Evolutionary conservation across 2,329 filamentous ascomycete genomes (phyloP).

Genomic region (Endocalyx cinctus): DNA sequence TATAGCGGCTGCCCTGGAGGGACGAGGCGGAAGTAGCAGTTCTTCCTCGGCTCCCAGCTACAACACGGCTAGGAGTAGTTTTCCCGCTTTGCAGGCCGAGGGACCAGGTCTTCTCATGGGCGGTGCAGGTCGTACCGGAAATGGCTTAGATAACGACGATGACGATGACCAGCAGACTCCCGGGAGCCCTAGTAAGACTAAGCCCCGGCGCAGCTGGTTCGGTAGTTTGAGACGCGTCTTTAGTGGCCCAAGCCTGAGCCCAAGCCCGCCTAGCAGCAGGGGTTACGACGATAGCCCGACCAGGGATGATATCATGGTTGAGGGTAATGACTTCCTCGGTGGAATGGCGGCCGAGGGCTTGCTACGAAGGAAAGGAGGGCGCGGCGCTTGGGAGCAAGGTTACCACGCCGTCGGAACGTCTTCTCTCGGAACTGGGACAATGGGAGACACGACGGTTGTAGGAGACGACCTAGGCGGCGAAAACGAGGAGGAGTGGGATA

Average conservation of each 20-base stretch:
- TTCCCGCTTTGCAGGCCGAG: slow-evolving; percentile 48
- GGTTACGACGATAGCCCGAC: slow-evolving; percentile 22
- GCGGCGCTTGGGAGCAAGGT: slow-evolving; percentile 46
- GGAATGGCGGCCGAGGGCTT: slow-evolving; percentile 40
- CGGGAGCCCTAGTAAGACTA: slow-evolving; percentile 54
- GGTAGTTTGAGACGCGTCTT: slow-evolving; percentile 65
- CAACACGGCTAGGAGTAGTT: slow-evolving; percentile 50
- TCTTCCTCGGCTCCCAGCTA: slow-evolving; percentile 37
- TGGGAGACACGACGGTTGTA: slow-evolving; percentile 15
- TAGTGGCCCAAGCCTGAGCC: slow-evolving; percentile 35
- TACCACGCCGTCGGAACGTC: slow-evolving; percentile 5
- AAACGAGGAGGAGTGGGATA: slow-evolving; percentile 67
- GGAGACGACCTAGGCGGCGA: slow-evolving; percentile 36
- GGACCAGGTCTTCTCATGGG: slow-evolving; percentile 44
- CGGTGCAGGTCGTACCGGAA: slow-evolving; percentile 6
- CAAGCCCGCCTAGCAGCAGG: slow-evolving; percentile 18
- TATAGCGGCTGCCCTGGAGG: slow-evolving; percentile 20
- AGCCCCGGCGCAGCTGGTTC: slow-evolving; percentile 58
- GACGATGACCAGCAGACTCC: slow-evolving; percentile 29
- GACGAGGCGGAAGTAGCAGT: slow-evolving; percentile 30
- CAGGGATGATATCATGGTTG: slow-evolving; percentile 28
- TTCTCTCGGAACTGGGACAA: slow-evolving; percentile 22
- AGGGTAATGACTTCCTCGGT: slow-evolving; percentile 38
- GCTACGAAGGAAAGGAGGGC: slow-evolving; percentile 50
- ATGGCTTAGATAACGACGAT: slow-evolving; percentile 18